Percentiles rank a stretch among this genome's conserved stretches.
Evolutionary conservation across 441 rosid genomes (phyloP).

Genomic region (Erodium trifolium): DNA sequence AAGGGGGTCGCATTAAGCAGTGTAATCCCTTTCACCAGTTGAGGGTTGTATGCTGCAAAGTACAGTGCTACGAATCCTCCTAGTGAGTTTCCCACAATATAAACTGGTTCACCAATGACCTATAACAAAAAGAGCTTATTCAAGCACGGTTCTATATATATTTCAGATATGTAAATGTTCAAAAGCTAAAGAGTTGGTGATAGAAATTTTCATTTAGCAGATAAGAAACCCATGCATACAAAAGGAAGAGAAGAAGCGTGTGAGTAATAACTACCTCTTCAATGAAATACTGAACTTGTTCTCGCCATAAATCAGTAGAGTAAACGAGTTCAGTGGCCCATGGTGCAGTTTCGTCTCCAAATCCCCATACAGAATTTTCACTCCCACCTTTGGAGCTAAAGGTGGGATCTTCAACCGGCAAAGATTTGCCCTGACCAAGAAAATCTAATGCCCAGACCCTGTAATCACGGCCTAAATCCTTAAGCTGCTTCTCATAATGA

Average conservation of each 20-base stretch:
- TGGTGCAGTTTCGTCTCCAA: slow-evolving; percentile 67
- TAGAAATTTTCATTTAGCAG: background rate
- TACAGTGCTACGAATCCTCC: slow-evolving; percentile 84
- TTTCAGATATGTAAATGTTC: background rate
- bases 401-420: slow-evolving; percentile 74
- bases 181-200: background rate
- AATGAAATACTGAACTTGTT: slow-evolving; percentile 65
- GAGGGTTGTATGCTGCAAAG: slow-evolving; percentile 73
- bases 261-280: slow-evolving; percentile 42
- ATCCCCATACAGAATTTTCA: slow-evolving; percentile 56
- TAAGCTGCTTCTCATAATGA: slow-evolving; percentile 82
- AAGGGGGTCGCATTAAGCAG: slow-evolving; percentile 90
- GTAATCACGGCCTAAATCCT: slow-evolving; percentile 74
- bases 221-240: background rate
- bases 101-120: slow-evolving; percentile 88
- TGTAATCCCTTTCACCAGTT: slow-evolving; percentile 78
- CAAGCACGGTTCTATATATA: background rate
- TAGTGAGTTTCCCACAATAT: slow-evolving; percentile 79
- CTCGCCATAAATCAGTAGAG: slow-evolving; percentile 79
- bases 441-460: slow-evolving; percentile 93
- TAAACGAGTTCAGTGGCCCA: slow-evolving; percentile 77
- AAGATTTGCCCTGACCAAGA: slow-evolving; percentile 85
- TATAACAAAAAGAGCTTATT: slow-evolving; percentile 22
- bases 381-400: slow-evolving; percentile 24
- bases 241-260: background rate